phyloP scores from a whole-genome alignment of 1,284 basidiomycete species.

The Pseudozyma sp. region DNA sequence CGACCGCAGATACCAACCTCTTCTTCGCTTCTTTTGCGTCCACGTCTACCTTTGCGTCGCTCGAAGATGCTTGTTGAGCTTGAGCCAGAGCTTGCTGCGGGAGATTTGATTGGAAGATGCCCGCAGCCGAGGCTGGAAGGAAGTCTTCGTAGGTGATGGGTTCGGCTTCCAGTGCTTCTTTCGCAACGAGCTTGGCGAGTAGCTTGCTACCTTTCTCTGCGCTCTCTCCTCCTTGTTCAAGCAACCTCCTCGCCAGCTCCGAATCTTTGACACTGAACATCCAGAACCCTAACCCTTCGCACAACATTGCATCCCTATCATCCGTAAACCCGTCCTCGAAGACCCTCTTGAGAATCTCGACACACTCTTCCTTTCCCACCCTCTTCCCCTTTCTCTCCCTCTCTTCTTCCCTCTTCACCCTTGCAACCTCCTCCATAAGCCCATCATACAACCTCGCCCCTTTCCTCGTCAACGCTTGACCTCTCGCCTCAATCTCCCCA shows the following conservation, averaged over 20 bases:
- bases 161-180: constrained; percentile 62
- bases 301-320: constrained; percentile 60
- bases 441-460: constrained; percentile 54
- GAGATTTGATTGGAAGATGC: constrained; percentile 71
- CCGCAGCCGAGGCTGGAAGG: constrained; percentile 70
- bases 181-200: constrained; percentile 57
- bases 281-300: constrained; percentile 63
- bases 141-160: constrained; percentile 71
- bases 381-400: constrained; percentile 38
- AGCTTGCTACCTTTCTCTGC: not conserved
- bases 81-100: constrained; percentile 9
- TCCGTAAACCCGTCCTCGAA: constrained; percentile 68
- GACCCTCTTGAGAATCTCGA: constrained; percentile 42
- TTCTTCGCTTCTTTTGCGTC: constrained; percentile 9
- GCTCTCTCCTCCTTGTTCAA: not conserved
- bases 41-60: not conserved
- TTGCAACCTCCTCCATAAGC: constrained; percentile 54
- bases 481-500: constrained; percentile 71
- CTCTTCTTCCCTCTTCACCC: constrained; percentile 58
- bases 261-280: constrained; percentile 29
- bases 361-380: constrained; percentile 43
- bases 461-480: constrained; percentile 69
- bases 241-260: constrained; percentile 13
- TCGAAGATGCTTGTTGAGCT: too few relatives aligned
- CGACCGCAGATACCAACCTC: constrained; percentile 27